phyloP scores from a whole-genome alignment of 129 eudicot species.

The Chrysanthemum makinoi region DNA sequence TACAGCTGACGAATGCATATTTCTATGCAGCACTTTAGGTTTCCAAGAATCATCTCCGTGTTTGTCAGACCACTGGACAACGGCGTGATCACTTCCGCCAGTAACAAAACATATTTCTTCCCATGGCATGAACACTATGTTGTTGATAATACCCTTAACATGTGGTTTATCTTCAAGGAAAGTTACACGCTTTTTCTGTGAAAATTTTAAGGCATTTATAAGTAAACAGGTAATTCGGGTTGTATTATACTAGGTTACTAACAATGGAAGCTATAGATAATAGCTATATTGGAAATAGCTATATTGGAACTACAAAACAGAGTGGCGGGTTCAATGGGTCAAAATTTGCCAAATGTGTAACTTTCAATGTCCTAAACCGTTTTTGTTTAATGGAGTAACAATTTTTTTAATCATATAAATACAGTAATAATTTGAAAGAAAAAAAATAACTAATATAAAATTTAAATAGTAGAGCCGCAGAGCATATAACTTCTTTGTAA shows the following conservation, averaged over 20 bases:
- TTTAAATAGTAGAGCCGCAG: too few relatives aligned
- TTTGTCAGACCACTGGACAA: slow-evolving; percentile 72
- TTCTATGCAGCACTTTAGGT: slow-evolving; percentile 66
- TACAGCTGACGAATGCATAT: slow-evolving; percentile 81
- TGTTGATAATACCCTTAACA: slow-evolving; percentile 78
- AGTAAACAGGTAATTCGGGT: neutral
- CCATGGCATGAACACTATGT: slow-evolving; percentile 93
- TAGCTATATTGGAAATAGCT: neutral
- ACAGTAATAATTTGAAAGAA: too few relatives aligned
- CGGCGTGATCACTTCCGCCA: slow-evolving; percentile 96
- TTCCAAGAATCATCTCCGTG: slow-evolving; percentile 63
- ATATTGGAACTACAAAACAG: too few relatives aligned
- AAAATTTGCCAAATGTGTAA: neutral
- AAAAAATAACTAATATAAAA: too few relatives aligned
- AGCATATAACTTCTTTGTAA: too few relatives aligned
- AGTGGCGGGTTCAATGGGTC: neutral
- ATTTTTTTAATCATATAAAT: too few relatives aligned
- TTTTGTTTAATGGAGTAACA: too few relatives aligned
- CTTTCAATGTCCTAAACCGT: neutral
- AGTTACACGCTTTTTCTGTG: slow-evolving; percentile 59
- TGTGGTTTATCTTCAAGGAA: slow-evolving; percentile 82
- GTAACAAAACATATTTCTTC: slow-evolving; percentile 75
- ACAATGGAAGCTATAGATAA: neutral
- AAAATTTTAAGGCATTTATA: neutral
- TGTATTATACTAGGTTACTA: neutral